Percentiles rank a stretch among this genome's conserved stretches.
phyloP scores from a whole-genome alignment of 2,329 filamentous ascomycete species.

The Monilinia aucupariae region DNA sequence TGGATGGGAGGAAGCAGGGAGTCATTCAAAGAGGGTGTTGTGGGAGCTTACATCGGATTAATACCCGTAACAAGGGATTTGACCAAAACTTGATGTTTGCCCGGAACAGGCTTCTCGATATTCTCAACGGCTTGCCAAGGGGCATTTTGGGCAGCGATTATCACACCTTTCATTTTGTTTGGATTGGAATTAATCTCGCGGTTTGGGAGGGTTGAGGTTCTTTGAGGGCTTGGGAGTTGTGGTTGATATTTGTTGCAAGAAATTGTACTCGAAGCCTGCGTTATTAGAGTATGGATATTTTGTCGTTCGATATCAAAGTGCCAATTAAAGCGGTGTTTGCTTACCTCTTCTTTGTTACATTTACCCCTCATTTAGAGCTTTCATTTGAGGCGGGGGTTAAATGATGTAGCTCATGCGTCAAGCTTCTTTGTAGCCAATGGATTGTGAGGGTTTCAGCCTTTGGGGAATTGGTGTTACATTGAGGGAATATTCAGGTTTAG shows the following conservation, averaged over 20 bases:
- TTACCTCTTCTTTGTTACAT: slow-evolving; percentile 12
- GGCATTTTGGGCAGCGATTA: neutral
- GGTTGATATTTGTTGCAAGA: neutral
- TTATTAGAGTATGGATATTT: neutral
- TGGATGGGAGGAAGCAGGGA: neutral
- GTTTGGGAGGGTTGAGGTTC: neutral
- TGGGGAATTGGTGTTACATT: neutral
- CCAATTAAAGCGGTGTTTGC: neutral
- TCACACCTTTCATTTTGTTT: slow-evolving; percentile 9
- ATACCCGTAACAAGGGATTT: slow-evolving; percentile 37
- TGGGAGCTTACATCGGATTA: slow-evolving; percentile 37
- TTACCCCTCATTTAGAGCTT: slow-evolving; percentile 12
- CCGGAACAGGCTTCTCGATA: slow-evolving; percentile 31
- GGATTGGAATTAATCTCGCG: neutral
- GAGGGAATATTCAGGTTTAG: neutral
- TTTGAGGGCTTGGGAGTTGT: too few relatives aligned
- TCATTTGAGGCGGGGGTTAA: neutral
- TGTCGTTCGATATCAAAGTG: neutral
- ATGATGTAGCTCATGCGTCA: neutral
- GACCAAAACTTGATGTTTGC: slow-evolving; percentile 36
- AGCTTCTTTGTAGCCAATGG: neutral
- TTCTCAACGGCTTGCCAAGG: slow-evolving; percentile 18
- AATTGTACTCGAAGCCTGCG: neutral
- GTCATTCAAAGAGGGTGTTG: neutral
- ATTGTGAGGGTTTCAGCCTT: neutral